Conservation (phyloP, 2,329 filamentous ascomycete genomes). For the Neonectria magnoliae region DNA sequence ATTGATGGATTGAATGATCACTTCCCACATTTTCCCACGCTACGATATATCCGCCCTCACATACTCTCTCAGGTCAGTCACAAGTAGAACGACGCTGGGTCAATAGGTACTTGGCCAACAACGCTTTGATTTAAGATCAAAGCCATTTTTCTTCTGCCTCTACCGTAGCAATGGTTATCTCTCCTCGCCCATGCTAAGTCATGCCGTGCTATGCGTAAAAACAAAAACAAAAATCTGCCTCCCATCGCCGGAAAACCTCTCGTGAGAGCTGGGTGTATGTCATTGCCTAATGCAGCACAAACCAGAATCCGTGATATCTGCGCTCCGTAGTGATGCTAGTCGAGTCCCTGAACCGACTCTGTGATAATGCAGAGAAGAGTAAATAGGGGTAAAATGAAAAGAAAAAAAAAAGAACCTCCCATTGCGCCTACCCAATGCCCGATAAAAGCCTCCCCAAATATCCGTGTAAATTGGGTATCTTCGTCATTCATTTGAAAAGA, state of each 20-base stretch:
- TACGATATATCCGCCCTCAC: neutral
- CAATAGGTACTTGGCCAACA: conserved; percentile 9
- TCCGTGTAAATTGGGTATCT: conserved; percentile 19
- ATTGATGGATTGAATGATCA: conserved; percentile 23
- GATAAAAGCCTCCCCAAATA: conserved; percentile 27
- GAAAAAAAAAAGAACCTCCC: conserved; percentile 18
- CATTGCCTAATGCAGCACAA: conserved; percentile 26
- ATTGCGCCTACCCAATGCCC: conserved; percentile 38
- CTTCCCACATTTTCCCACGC: neutral
- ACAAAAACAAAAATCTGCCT: conserved; percentile 20
- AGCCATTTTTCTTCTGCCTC: conserved; percentile 30
- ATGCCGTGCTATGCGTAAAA: conserved; percentile 20
- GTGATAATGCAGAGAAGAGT: conserved; percentile 30
- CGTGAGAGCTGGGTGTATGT: conserved; percentile 44
- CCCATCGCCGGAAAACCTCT: conserved; percentile 36
- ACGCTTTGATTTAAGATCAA: conserved; percentile 25
- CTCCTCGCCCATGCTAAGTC: conserved; percentile 28
- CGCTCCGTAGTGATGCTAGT: conserved; percentile 29
- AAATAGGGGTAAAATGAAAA: conserved; percentile 43
- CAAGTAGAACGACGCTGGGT: neutral
- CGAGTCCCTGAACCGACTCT: conserved; percentile 23
- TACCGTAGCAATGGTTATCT: conserved; percentile 28
- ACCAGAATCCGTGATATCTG: conserved; percentile 30
- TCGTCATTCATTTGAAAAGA: conserved; percentile 61
- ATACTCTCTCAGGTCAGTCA: neutral